Evolutionary conservation across 305 asterid genomes (phyloP).

Genomic region (Fraxinus latifolia): DNA sequence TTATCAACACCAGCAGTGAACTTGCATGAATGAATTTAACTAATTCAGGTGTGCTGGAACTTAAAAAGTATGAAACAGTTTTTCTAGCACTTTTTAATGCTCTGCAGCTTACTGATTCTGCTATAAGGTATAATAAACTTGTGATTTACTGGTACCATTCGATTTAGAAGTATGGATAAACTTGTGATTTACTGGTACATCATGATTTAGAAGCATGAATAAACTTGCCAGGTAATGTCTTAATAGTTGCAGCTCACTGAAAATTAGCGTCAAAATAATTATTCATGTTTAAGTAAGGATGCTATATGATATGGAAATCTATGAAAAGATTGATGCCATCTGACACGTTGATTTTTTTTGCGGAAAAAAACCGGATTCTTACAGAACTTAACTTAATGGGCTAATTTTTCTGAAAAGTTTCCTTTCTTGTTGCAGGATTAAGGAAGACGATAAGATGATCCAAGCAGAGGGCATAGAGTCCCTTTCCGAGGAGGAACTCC

Average conservation of each 20-base stretch:
- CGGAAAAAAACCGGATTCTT: constrained; percentile 1
- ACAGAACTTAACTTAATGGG: background rate
- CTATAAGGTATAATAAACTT: background rate
- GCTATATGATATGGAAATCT: constrained; percentile 9
- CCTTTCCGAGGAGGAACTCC: constrained; percentile 93
- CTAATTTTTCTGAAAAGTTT: constrained; percentile 18
- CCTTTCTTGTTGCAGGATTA: constrained; percentile 58
- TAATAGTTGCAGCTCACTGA: background rate
- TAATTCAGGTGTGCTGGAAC: background rate
- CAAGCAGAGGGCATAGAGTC: constrained; percentile 88
- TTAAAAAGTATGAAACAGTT: background rate
- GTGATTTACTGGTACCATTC: background rate
- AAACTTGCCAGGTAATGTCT: background rate
- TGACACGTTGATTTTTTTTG: background rate
- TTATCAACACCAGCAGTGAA: constrained; percentile 1
- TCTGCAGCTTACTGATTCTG: background rate
- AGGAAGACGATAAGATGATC: constrained; percentile 86
- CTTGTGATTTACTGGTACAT: background rate
- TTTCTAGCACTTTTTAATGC: background rate
- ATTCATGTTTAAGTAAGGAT: constrained; percentile 5
- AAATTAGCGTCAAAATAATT: background rate
- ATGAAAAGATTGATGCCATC: background rate
- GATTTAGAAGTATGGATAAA: background rate
- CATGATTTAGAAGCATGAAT: background rate
- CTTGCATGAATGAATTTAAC: background rate